phyloP scores from a whole-genome alignment of 345 rosid species.

The Aquilaria sinensis region DNA sequence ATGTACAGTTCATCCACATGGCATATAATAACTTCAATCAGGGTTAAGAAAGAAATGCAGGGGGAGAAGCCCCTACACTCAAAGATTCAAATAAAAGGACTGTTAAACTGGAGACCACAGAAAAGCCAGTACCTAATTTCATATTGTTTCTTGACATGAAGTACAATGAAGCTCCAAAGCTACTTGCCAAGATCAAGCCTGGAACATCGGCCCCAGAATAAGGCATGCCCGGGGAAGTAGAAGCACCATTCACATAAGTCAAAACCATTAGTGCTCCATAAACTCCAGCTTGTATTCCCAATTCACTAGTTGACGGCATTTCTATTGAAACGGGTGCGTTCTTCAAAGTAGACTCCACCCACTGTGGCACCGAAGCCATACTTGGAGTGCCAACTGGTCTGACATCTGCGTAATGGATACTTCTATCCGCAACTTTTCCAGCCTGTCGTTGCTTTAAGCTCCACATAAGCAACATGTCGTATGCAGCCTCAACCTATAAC shows the following conservation, averaged over 20 bases:
- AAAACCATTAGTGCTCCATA: conserved; percentile 88
- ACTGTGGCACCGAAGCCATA: conserved; percentile 55
- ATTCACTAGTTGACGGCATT: conserved; percentile 55
- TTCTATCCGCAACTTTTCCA: conserved; percentile 74
- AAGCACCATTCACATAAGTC: conserved; percentile 70
- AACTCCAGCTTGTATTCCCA: conserved; percentile 85
- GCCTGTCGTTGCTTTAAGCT: conserved; percentile 88
- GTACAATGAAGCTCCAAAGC: conserved; percentile 92
- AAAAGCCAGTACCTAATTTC: conserved; percentile 56
- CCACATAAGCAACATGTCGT: conserved; percentile 95
- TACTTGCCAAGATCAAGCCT: conserved; percentile 66
- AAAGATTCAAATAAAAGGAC: too few relatives aligned
- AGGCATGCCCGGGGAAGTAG: conserved; percentile 39
- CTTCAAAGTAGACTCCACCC: conserved; percentile 61
- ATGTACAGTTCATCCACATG: background rate
- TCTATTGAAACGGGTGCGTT: conserved; percentile 60
- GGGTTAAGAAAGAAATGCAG: too few relatives aligned
- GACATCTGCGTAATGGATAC: conserved; percentile 87
- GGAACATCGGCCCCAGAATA: conserved; percentile 80
- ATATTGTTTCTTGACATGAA: conserved; percentile 82
- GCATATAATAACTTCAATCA: too few relatives aligned
- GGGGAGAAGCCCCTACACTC: too few relatives aligned
- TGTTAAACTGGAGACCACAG: background rate
- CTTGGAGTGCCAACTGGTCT: conserved; percentile 45
- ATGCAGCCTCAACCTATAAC: conserved; percentile 87